Evolutionary conservation across 2,329 filamentous ascomycete species (phyloP), one percentile per base, ranked within the genome.

Genomic region (Colletotrichum lentis): DNA sequence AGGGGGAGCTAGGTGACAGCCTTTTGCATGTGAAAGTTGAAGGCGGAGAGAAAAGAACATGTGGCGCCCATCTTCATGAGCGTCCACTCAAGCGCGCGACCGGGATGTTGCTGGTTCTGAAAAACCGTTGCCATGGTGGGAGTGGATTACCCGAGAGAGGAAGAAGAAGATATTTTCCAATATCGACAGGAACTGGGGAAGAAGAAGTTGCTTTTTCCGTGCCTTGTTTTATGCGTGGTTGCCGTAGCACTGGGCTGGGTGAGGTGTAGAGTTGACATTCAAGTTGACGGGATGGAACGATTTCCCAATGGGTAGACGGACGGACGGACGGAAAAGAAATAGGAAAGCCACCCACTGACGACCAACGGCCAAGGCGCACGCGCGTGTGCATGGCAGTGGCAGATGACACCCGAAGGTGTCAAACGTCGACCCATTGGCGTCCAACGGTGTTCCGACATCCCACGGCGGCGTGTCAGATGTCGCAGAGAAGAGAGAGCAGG

Each of bases 1-100:
- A n/a, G 54, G 37, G 35, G 39, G 37, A 41, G 39, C 53, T 41
- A 18, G 22, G 43, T 20, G 50, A 4, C 16, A 2, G 20, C 14
- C 18, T 18, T 56, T 56, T 43, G 37, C 54, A 56, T 56, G 54
- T 56, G 54, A 56, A 43, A 56, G 54, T 18, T 27, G 27, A 20
- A 39, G 53, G 3, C 47, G 31, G 14, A 52, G 16, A 12, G 7
- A n/a, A 31, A 50, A 52, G 1, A 54, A 54, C n/a, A 37, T 27
- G 35, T 41, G 54, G 20, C 54, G 37, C 37, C 37, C 14, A n/a
- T 35, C 39, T 31, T 12, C n/a, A 35, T 10, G 31, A 20, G 52
- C n/a, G 22, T 12, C 44, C n/a, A 22, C 44, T 14, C 39, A 3
- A 12, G 39, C 39, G 18, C 14, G 22, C 24, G 4, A 18, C 3